Conservation (phyloP, 495 filamentous ascomycete genomes). For the Astrocystis sublimbata region DNA sequence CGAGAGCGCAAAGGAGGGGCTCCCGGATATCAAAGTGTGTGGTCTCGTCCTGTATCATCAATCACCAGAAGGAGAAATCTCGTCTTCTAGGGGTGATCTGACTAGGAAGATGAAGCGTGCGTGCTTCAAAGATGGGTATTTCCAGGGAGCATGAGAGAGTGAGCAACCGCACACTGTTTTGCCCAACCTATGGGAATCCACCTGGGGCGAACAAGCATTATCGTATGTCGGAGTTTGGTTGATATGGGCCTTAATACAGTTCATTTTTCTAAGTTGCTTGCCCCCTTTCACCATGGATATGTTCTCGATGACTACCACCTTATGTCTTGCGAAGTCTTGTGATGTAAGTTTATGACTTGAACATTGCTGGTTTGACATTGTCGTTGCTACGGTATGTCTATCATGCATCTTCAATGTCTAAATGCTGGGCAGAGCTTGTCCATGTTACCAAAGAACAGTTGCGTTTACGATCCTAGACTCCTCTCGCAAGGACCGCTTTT, state of each 20-base stretch:
- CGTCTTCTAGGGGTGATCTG: constrained; percentile 16
- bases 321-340: too few species aligned
- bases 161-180: constrained; percentile 18
- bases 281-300: neutral
- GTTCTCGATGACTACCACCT: too few species aligned
- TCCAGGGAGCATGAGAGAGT: constrained; percentile 17
- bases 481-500: constrained; percentile 23
- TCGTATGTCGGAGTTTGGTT: constrained; percentile 39
- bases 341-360: too few species aligned
- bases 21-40: constrained; percentile 15
- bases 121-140: constrained; percentile 31
- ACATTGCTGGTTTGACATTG: neutral
- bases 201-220: constrained; percentile 27
- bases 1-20: constrained; percentile 10
- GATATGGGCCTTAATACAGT: constrained; percentile 36
- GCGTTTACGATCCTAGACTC: constrained; percentile 42
- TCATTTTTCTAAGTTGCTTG: constrained; percentile 23
- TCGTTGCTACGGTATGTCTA: too few species aligned
- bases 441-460: constrained; percentile 50
- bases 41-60: constrained; percentile 25
- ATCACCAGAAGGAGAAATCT: constrained; percentile 14
- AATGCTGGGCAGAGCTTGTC: neutral
- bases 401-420: too few species aligned
- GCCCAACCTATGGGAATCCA: constrained; percentile 12
- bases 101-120: constrained; percentile 22